Evolutionary conservation across 768 basidiomycete genomes (phyloP), one percentile per base, ranked within the genome.

Genomic region (Hemileccinum impolitum): DNA sequence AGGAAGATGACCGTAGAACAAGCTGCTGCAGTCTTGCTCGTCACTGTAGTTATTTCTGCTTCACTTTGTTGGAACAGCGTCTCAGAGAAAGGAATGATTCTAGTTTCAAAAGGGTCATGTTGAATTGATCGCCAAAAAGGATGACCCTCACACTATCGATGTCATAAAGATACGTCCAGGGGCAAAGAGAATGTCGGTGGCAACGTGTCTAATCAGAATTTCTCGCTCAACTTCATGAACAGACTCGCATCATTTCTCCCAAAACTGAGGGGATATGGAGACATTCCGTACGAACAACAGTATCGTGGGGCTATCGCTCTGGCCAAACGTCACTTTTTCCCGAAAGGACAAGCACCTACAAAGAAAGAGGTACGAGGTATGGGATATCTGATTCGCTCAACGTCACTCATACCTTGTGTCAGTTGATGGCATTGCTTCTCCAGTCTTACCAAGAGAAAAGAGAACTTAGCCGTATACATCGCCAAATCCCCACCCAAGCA

Each of bases 241-340:
- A 65, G 64, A 47, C 60, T 66, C 14, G 53, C 59, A 10, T 42
- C 55, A 5, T 64, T 66, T 36, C 57, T 65, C 44, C 64, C 62
- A 1, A 66, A 66, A 32, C 35, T 65, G 25, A 56, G 62, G 39
- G 65, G 62, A 26, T 66, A 62, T 13, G 64, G 62, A 8, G 50
- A 66, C 31, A 53, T 66, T 3, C 57, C 62, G 7, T 64, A 64
- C 12, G 55, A 57, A 13, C 46, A 53, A 39, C 54, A 66, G 39
- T 65, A 65, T 30, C 62, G 57, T 31, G 64, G 59, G 8, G 58
- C 62, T 4, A 53, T 66, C 9, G 64, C 64, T 3, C 41, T 65
- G 13, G 62, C 64, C 35, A 59, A 59, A 39, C 64, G 63, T 1
- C 59, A 65, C 31, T 65, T 66, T 38, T 55, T 62, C 36, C 59